Evolutionary conservation across 495 filamentous ascomycete genomes (phyloP).

Genomic region (Lophiostoma macrostomum): DNA sequence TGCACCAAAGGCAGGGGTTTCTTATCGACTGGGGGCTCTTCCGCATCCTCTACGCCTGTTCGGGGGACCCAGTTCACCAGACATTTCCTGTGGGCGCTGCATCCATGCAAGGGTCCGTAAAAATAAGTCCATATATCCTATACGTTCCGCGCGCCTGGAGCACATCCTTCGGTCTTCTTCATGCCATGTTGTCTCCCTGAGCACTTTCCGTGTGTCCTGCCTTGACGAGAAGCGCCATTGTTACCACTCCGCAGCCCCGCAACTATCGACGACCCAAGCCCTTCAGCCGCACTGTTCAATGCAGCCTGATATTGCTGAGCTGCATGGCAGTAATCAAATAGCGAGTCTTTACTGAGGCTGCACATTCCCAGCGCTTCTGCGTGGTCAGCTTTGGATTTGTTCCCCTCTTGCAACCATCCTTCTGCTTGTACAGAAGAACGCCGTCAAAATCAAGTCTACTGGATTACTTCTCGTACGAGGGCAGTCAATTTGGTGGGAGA

Average conservation of each 20-base stretch:
- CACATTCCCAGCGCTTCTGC: neutral
- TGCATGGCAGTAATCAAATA: constrained; percentile 2
- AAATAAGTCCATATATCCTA: constrained; percentile 30
- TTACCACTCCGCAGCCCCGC: constrained; percentile 5
- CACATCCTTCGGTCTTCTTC: constrained; percentile 1
- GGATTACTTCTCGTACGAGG: too few relatives aligned
- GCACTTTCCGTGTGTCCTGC: neutral
- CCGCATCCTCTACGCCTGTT: constrained; percentile 14
- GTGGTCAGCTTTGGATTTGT: neutral
- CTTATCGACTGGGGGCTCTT: constrained; percentile 24
- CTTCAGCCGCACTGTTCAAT: constrained; percentile 14
- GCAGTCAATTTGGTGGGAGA: too few relatives aligned
- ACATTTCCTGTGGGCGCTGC: constrained; percentile 11
- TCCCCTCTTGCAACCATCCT: too few relatives aligned
- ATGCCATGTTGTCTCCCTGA: neutral
- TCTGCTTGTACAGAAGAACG: too few relatives aligned
- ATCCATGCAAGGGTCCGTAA: constrained; percentile 31
- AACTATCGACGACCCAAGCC: neutral
- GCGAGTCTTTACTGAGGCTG: too few relatives aligned
- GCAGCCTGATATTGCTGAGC: neutral
- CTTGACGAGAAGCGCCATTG: neutral
- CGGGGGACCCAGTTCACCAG: constrained; percentile 1
- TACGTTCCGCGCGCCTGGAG: constrained; percentile 12
- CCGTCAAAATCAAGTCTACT: too few relatives aligned
- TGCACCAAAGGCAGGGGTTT: constrained; percentile 7